phyloP scores from a whole-genome alignment of 2,329 filamentous ascomycete genomes.

The Rhexocercosporidium sp. region DNA sequence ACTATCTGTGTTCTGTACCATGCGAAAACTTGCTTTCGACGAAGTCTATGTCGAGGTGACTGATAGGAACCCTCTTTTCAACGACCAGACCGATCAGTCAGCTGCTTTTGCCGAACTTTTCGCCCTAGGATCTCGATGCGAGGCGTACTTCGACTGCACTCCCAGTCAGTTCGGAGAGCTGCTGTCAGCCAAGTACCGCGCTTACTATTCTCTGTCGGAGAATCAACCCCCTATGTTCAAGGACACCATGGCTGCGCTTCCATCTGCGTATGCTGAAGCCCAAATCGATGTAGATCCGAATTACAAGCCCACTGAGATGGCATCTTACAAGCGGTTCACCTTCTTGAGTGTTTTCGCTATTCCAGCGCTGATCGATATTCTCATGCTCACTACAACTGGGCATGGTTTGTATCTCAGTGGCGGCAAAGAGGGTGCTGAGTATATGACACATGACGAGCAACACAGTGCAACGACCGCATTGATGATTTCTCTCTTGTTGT shows the following conservation, averaged over 20 bases:
- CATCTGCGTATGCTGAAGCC: constrained; percentile 55
- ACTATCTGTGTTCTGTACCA: constrained; percentile 61
- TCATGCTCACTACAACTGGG: constrained; percentile 55
- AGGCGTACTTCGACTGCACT: constrained; percentile 63
- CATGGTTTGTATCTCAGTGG: constrained; percentile 64
- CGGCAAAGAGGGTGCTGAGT: constrained; percentile 30
- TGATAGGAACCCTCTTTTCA: constrained; percentile 65
- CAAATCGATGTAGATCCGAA: constrained; percentile 56
- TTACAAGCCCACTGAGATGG: constrained; percentile 50
- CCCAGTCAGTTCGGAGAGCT: constrained; percentile 53
- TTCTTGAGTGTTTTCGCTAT: constrained; percentile 67
- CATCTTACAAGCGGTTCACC: constrained; percentile 42
- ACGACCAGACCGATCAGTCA: constrained; percentile 65
- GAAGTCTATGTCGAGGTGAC: constrained; percentile 68
- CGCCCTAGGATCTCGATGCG: constrained; percentile 66
- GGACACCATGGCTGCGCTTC: constrained; percentile 54
- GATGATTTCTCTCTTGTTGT: constrained; percentile 62
- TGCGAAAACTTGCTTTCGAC: constrained; percentile 61
- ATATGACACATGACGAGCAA: constrained; percentile 57
- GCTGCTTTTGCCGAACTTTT: constrained; percentile 68
- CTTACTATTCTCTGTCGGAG: constrained; percentile 50
- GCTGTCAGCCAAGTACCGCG: constrained; percentile 40
- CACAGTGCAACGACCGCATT: constrained; percentile 60
- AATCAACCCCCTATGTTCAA: constrained; percentile 55
- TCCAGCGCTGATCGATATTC: constrained; percentile 61